Evolutionary conservation across 495 filamentous ascomycete genomes (phyloP), one percentile per base, ranked within the genome.

Genomic region (Penicillium atrosanguineum): DNA sequence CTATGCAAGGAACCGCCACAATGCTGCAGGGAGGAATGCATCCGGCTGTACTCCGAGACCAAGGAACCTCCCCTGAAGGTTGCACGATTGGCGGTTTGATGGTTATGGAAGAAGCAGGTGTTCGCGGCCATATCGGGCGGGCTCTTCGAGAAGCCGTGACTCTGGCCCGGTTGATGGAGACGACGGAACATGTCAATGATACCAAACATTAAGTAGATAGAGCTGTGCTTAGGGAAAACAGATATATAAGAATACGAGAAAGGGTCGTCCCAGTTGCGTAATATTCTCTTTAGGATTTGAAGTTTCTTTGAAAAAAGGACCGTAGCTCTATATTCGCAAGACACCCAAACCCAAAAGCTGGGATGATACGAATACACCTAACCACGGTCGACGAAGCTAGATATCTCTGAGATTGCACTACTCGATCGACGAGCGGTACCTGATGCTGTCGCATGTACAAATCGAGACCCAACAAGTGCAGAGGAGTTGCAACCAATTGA

Each of bases 81-180:
- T 77, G 72, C 46, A 78, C 75, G 12, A 76, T 77, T 58, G 73
- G 68, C 0, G 75, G 75, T 1, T 53, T 75, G 44, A 72, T 76
- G 65, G 68, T 75, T 15, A 53, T 78, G 53, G 74, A 77, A 55
- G 72, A 75, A 52, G 67, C 55, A 2, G 71, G 64, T 14, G 69
- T 77, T 14, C 57, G 74, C n/a, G 72, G 74, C 0, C 56, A 60
- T 51, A 56, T 78, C 51, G 73, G 68, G 29, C 62, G 71, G 25
- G 69, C 65, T 21, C 39, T 78, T 18, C 53, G 74, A 40, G 73
- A 78, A 51, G 71, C 72, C 18, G 71, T 72, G 38, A 68, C 65
- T n/a, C 52, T 74, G 49, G 73, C 72, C 15, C 61, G 72, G 38
- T 48, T 68, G 56, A 69, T 75, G 63, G 74, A 69, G 41, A 68